Evolutionary conservation across 2,329 filamentous ascomycete genomes (phyloP).

Genomic region (Zymoseptoria ardabiliae): DNA sequence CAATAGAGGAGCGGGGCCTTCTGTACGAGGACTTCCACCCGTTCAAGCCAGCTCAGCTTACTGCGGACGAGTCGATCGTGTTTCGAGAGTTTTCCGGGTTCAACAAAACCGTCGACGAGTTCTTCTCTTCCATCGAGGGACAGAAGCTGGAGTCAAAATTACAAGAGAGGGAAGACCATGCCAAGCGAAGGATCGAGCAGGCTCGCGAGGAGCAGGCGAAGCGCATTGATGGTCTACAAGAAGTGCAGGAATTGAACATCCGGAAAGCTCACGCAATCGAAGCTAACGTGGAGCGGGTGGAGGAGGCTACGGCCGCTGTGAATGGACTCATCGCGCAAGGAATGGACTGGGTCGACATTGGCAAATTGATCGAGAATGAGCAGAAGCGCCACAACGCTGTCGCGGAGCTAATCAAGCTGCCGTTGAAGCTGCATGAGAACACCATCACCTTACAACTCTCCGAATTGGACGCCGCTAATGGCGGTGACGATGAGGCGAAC

Average conservation of each 20-base stretch:
- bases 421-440: slow-evolving; percentile 85
- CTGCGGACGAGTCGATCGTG: slow-evolving; percentile 55
- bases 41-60: slow-evolving; percentile 75
- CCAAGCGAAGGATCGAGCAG: slow-evolving; percentile 77
- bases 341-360: slow-evolving; percentile 97
- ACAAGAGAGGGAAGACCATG: slow-evolving; percentile 71
- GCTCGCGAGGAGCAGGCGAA: slow-evolving; percentile 77
- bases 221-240: slow-evolving; percentile 74
- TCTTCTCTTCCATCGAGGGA: slow-evolving; percentile 92
- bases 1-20: slow-evolving; percentile 37
- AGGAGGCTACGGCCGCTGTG: slow-evolving; percentile 86
- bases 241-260: slow-evolving; percentile 72
- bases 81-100: slow-evolving; percentile 76
- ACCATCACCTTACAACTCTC: slow-evolving; percentile 72
- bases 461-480: slow-evolving; percentile 60
- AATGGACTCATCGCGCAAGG: slow-evolving; percentile 87
- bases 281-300: slow-evolving; percentile 81
- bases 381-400: slow-evolving; percentile 75
- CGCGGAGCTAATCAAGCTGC: slow-evolving; percentile 76
- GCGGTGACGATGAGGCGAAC: slow-evolving; percentile 45
- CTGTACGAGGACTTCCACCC: slow-evolving; percentile 95
- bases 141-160: slow-evolving; percentile 82
- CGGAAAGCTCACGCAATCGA: slow-evolving; percentile 86
- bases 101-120: slow-evolving; percentile 91
- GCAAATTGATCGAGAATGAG: slow-evolving; percentile 78